Conservation (phyloP, 2,329 filamentous ascomycete species). For the Davidsoniella australis region DNA sequence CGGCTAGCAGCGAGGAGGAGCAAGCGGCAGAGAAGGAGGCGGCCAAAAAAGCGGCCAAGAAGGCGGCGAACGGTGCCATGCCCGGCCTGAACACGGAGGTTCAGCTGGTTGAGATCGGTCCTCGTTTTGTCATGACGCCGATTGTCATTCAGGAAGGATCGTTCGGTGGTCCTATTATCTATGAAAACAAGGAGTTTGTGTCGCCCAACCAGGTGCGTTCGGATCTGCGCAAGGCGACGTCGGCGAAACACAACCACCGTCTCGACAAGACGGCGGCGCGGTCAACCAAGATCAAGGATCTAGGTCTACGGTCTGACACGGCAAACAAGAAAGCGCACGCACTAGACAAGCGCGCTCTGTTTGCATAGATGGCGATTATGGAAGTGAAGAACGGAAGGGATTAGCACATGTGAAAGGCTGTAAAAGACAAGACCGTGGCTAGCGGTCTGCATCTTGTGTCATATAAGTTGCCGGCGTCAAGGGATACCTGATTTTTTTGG, state of each 20-base stretch:
- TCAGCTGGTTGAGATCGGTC: conserved; percentile 80
- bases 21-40: conserved; percentile 15
- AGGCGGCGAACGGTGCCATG: conserved; percentile 21
- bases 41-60: conserved; percentile 20
- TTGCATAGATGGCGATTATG: conserved; percentile 35
- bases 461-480: conserved; percentile 13
- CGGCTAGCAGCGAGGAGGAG: conserved; percentile 28
- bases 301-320: conserved; percentile 55
- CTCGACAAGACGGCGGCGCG: conserved; percentile 58
- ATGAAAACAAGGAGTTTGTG: conserved; percentile 95
- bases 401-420: not conserved
- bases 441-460: conserved; percentile 10
- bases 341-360: conserved; percentile 61
- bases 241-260: conserved; percentile 59
- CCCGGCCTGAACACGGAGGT: conserved; percentile 51
- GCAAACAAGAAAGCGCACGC: conserved; percentile 46
- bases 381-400: conserved; percentile 15
- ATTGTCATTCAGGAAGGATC: conserved; percentile 91
- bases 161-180: conserved; percentile 92
- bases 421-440: too few relatives aligned
- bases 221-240: conserved; percentile 61
- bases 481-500: conserved; percentile 12
- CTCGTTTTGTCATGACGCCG: conserved; percentile 79
- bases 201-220: conserved; percentile 86
- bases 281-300: conserved; percentile 53